Evolutionary conservation across 495 filamentous ascomycete genomes (phyloP), one percentile per base, ranked within the genome.

Genomic region (Hyaloscypha variabilis): DNA sequence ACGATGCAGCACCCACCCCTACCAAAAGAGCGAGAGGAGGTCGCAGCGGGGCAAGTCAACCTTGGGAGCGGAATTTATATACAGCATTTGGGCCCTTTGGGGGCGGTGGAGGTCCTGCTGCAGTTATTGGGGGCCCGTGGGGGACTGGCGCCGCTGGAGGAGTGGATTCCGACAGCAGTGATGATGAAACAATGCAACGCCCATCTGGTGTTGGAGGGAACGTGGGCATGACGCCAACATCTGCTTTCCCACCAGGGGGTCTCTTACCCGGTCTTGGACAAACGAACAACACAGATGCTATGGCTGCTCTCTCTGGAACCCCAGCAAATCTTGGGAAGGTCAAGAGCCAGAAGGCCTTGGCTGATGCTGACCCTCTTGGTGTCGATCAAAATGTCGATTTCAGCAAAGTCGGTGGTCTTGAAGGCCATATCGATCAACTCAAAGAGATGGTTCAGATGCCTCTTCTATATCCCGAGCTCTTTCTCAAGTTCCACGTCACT

Each of bases 391-490:
- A 84, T 72, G 91, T 99, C 61, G 92, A 92, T 64, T 99, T 99
- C 74, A 93, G 90, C 69, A 90, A 90, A 57, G 92, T 99, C 65
- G 95, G 95, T 70, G 95, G 95, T 13, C 74, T 98, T 63, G 87
- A 96, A 70, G 88, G 91, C 31, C 94, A 97, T 69, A 97, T 99
- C 67, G 90, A 97, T 69, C 91, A 96, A 76, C 82, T 99, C 58
- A 97, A 98, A 76, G 95, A 99, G 76, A 99, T 99, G 95, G 93
- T 98, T 21, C 88, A 92, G 54, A 82, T 99, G 67, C 95, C 95
- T 8, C 78, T 99, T 23, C 83, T 97, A 10, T 99, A 99, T 71
- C 95, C 95, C 0, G 95, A 99, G 73, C 85, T 98, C n/a, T 97
- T 98, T 77, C 82, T 86, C 65, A 88, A 87, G 54, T 97, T 97